Evolutionary conservation across 1,284 basidiomycete genomes (phyloP).

Genomic region (Leccinum fuscescens): DNA sequence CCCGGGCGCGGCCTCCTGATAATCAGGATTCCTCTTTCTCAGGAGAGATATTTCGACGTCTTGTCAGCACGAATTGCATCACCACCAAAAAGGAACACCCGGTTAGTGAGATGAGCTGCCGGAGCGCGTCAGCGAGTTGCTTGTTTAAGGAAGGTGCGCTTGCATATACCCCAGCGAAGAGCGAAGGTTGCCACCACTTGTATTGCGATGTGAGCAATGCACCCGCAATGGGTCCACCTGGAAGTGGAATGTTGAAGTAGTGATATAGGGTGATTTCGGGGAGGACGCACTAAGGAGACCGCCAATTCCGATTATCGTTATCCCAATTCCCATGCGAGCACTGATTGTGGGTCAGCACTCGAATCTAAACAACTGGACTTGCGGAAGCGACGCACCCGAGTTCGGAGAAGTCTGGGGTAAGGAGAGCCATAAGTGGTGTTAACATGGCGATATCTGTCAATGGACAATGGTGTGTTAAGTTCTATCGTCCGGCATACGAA

Average conservation of each 20-base stretch:
- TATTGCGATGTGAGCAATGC: constrained; percentile 27
- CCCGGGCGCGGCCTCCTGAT: neutral
- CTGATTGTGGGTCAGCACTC: constrained; percentile 6
- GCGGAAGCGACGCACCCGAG: constrained; percentile 22
- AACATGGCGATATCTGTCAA: constrained; percentile 33
- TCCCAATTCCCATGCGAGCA: constrained; percentile 27
- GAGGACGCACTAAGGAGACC: constrained; percentile 16
- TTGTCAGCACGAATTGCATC: constrained; percentile 18
- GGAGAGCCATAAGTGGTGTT: constrained; percentile 31
- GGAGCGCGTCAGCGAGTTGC: neutral
- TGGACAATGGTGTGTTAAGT: neutral
- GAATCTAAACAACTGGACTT: neutral
- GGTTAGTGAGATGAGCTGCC: constrained; percentile 1
- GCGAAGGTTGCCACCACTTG: constrained; percentile 28
- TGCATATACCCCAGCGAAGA: constrained; percentile 28
- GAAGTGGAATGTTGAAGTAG: neutral
- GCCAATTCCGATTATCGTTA: constrained; percentile 8
- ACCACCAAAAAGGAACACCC: constrained; percentile 14
- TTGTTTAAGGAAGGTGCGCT: neutral
- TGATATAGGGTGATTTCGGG: neutral
- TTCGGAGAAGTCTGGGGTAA: constrained; percentile 34
- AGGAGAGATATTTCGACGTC: neutral
- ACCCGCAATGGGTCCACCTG: constrained; percentile 29
- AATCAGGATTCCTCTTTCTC: neutral
- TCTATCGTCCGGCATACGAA: constrained; percentile 1